Conservation (phyloP, 2,329 filamentous ascomycete genomes). For the Colletotrichum sublineola region DNA sequence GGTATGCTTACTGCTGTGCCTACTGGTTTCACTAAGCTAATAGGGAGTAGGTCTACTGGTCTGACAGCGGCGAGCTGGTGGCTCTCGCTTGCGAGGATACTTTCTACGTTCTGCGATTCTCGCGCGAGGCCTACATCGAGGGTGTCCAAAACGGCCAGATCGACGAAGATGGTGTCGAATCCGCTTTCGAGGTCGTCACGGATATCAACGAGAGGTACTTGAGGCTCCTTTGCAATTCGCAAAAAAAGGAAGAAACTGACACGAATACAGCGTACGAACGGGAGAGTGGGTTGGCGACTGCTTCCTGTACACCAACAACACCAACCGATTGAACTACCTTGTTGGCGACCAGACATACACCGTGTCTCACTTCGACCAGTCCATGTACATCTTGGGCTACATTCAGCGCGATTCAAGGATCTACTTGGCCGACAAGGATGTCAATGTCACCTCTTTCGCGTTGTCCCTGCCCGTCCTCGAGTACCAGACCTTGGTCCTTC, state of each 20-base stretch:
- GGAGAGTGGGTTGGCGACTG: slow-evolving; percentile 99
- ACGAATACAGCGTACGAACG: slow-evolving; percentile 78
- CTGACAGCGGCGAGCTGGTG: slow-evolving; percentile 93
- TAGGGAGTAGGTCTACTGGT: slow-evolving; percentile 88
- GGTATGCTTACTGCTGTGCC: slow-evolving; percentile 43
- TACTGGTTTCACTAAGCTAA: not conserved
- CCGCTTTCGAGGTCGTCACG: slow-evolving; percentile 95
- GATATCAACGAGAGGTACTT: slow-evolving; percentile 88
- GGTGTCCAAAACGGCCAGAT: slow-evolving; percentile 85
- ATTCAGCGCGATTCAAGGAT: slow-evolving; percentile 95
- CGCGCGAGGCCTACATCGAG: slow-evolving; percentile 87
- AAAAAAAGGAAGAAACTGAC: slow-evolving; percentile 43
- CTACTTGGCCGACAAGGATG: slow-evolving; percentile 96
- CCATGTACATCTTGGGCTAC: slow-evolving; percentile 95
- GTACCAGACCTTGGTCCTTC: slow-evolving; percentile 95
- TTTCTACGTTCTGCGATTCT: slow-evolving; percentile 94
- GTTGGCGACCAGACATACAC: slow-evolving; percentile 99
- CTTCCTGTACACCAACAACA: slow-evolving; percentile 98
- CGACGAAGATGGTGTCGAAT: slow-evolving; percentile 92
- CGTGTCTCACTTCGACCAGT: slow-evolving; percentile 94
- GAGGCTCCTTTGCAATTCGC: slow-evolving; percentile 44
- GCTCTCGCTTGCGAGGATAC: slow-evolving; percentile 94
- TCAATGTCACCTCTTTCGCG: slow-evolving; percentile 89
- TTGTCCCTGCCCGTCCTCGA: slow-evolving; percentile 94
- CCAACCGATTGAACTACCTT: slow-evolving; percentile 96